Base-by-base conservation (phyloP, 371 early-diverging fungal genomes). In the Lichtheimia hyalospora region DNA sequence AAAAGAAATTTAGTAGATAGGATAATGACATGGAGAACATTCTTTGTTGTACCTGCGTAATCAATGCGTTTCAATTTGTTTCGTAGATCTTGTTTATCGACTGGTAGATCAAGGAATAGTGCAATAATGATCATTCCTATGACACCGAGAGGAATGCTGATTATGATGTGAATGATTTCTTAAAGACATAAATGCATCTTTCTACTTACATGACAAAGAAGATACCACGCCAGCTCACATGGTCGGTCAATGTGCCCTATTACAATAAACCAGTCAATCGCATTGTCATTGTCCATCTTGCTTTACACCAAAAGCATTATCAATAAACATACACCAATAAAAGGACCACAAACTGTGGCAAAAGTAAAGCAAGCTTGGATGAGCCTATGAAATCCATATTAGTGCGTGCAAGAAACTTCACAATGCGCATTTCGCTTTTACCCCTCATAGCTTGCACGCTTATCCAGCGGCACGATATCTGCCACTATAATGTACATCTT, bases 381-480 rank as follows among this genome's bases (percentile, higher is more conserved):
- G 10, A 51, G 14, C 21, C 34, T 34, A 10, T 34, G 34, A 5
- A 8, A 6, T 8, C 2, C 1, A 34, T 34, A 2, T 34, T 34
- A 34, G 8, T 10, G 10, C 34, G n/a, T n/a, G n/a, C 5, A 34
- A 10, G 10, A 34, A 34, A 8, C 34, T 2, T 1, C 10, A 8
- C 34, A 34, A 34, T 4, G 6, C 10, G 10, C 10, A 34, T 5
- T 5, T 5, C 34, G 0, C 3, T 14, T 28, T 44, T 55, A 61
- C 61, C 85, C 85, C 63, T 84, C 81, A 62, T 85, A 87, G 51
- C 68, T 81, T 13, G 79, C 84, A 34, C 88, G 62, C 20, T 89
- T 77, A 13, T 73, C 69, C 12, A 86, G 46, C 20, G 81, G 69
- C 2, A 84, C 82, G 15, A 89, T 39, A 34, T 89, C 89, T 3